Evolutionary conservation across 2,329 filamentous ascomycete species (phyloP), one percentile per base, ranked within the genome.

Genomic region (Aspergillus flavus): DNA sequence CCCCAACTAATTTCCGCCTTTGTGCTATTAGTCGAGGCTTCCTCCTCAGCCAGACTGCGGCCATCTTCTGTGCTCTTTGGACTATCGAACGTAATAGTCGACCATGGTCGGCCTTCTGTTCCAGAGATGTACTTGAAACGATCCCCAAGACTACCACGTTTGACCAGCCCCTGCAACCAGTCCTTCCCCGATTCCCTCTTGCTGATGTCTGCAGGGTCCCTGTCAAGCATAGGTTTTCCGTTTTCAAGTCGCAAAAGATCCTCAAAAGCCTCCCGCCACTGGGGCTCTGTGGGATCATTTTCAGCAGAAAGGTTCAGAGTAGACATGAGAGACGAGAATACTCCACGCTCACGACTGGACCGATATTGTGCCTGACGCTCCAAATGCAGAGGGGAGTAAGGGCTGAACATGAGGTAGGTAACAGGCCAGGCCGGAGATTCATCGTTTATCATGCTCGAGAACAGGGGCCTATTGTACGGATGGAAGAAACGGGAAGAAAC

Each of bases 251-350:
- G 80, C 19, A 88, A 67, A 11, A 89, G 78, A 67, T 89, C 86
- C 68, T 88, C 85, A 67, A 87, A 88, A 0, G 86, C 86, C 57
- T 84, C 82, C 19, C 84, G 80, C 85, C 86, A 87, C 36, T 79
- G 78, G 0, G 78, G 77, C 57, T 78, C 76, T 1, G 63, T 66
- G 3, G 55, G 76, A 67, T 66, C 78, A 74, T 61, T 76, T 61
- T 72, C 76, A 32, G 69, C 79, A 56, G 64, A 73, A 43, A 46
- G 62, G 32, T 68, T 69, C 39, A 77, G 64, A 14, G 76, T 73
- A 0, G 75, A 73, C 66, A 78, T 72, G 58, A 79, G 68, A 9
- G 76, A 78, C 3, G 74, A 75, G 12, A 78, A 71, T 0, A 75
- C 66, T 3, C 76, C 74, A 6, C 65, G 61, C 11, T 74, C 75